Base-by-base conservation (phyloP, 2,329 filamentous ascomycete genomes). In the Hymenoscyphus fraxineus region DNA sequence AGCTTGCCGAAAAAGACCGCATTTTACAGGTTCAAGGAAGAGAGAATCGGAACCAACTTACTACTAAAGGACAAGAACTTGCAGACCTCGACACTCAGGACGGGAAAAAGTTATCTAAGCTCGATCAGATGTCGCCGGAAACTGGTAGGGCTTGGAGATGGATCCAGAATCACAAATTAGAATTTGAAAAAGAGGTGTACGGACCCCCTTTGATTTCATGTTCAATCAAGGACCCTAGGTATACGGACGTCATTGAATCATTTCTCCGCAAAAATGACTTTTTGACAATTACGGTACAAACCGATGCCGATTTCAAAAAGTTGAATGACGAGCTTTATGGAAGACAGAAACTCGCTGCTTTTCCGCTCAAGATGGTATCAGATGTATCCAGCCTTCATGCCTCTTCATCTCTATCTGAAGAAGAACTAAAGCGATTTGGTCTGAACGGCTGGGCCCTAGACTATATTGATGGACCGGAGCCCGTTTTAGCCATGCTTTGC, bases 401-500 rank as follows among this genome's bases (percentile, higher is more conserved):
- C 0, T 90, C 88, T 69, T 79, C 73, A 58, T n/a, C 44, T 3
- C 72, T 91, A 5, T 78, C 83, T 0, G 70, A 74, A 6, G 80
- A 86, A 9, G 80, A 91, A 61, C 76, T 92, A 63, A 72, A 73
- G 61, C 65, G 72, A 51, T 64, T 86, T 76, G 92, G 92, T 0
- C 85, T 99, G 59, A 89, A 96, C 68, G 88, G 89, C 1, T 97
- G 90, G 79, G 88, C 92, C 0, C 81, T 91, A 32, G 90, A 98
- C 73, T 91, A 85, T 65, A 74, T 99, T 6, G 83, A 88, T 40
- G 95, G 94, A 0, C 96, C 96, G 0, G 87, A 89, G 1, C 84
- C 91, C 1, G 91, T 99, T 1, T 79, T 98, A 40, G 89, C 92
- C 6, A 95, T 96, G 90, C 84, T 99, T 27, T 97, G 93, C 76